Base-by-base conservation (phyloP, 2,329 filamentous ascomycete species). In the Xylariaceae sp. region DNA sequence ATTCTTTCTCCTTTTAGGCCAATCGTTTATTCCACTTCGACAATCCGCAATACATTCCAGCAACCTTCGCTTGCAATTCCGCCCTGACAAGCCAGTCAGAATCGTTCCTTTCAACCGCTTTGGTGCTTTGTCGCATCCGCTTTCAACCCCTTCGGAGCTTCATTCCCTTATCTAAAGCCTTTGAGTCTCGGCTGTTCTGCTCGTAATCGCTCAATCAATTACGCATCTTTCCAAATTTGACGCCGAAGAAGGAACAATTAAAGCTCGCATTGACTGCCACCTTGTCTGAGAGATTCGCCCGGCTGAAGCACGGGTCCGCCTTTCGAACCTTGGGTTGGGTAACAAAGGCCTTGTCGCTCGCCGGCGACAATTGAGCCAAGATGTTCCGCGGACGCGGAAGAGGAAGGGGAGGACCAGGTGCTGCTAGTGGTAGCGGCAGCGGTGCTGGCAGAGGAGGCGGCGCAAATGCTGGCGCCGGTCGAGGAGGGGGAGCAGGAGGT, bases 401-500 rank as follows among this genome's bases (percentile, higher is more conserved):
- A 42, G 52, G 56, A 9, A 56, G 57, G 44, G 59, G 57, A 42
- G 37, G 58, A 30, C 23, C 23, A 5, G 5, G 23, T 30, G 23
- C 23, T 30, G 23, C 23, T 30, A 30, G 23, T 8, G 58, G 54
- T 39, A 15, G 57, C 10, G 53, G 53, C 23, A 53, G 53, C 23
- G 52, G 58, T n/a, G 11, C 54, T 37, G 50, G 59, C 11, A 39
- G 51, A 9, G 34, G 44, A 34, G 34, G 58, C 5, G 54, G 55
- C 8, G 53, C 53, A 17, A 52, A 57, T 67, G 66, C 56, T 23
- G 50, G 57, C 8, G 37, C 52, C n/a, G 23, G 60, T 13, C n/a
- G 58, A 44, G 47, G 49, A n/a, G 49, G 53, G 1, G 42, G 57
- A 51, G 17, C 55, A 53, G 59, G 58, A 6, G 53, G 70, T 66